Base-by-base conservation (phyloP, 805 yeast genomes). In the Candida patagonica region DNA sequence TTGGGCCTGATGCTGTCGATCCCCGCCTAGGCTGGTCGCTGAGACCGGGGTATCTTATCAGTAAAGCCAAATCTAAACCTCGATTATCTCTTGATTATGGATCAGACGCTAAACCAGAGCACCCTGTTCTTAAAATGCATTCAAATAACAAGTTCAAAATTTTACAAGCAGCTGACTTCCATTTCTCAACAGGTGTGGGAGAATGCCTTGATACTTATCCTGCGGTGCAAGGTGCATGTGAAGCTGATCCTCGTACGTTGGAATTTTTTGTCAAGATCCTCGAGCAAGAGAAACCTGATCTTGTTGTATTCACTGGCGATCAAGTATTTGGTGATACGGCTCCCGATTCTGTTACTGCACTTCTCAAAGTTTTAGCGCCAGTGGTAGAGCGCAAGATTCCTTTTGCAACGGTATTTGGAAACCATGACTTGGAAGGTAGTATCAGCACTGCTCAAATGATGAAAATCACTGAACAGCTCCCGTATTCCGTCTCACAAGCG, bases 381-480 rank as follows among this genome's bases (percentile, higher is more conserved):
- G 73, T 85, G 21, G 70, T 88, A 19, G 52, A 63, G 12, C 63
- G 83, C 35, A 60, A 69, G 37, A 80, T 88, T 6, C 96, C 97
- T 3, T 92, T 73, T 66, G 89, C 96, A 0, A 68, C 82, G 48
- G 76, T 79, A 6, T 70, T 89, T 66, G 98, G 98, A 0, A 92
- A 92, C 57, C 98, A 92, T 57, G 98, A 92, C 57, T 92, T 81
- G 53, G 94, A 88, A 61, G 89, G 95, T 0, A 70, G 78, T 3
- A 50, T 86, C 42, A 45, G 65, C 12, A 70, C 95, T 29, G 55
- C 61, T 40, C 74, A 77, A 47, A 53, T 86, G 30, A 80, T 87
- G 75, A 53, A 66, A 2, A 53, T 82, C 5, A 66, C 75, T 3
- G 47, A 65, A 6, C 50, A 61, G 1, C 61, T 89, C 37, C 98